phyloP scores from a whole-genome alignment of 179 eudicot species.

The Carnegiea gigantea region DNA sequence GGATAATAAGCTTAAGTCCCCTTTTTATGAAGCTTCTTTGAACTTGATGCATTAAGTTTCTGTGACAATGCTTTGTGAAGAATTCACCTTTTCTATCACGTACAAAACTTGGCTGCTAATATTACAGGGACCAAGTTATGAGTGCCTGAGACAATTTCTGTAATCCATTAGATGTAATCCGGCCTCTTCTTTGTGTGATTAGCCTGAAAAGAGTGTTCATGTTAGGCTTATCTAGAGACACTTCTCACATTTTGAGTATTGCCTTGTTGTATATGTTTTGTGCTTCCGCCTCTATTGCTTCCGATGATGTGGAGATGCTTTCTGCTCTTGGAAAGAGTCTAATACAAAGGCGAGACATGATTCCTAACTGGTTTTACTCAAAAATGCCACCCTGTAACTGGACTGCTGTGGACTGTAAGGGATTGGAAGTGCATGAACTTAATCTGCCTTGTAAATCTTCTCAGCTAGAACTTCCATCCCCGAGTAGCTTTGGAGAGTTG shows the following conservation, averaged over 20 bases:
- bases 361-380: constrained; percentile 66
- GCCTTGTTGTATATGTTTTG: constrained; percentile 36
- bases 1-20: background rate
- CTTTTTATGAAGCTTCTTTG: no score
- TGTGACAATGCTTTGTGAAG: constrained; percentile 5
- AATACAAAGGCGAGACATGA: constrained; percentile 34
- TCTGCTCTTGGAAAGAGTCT: constrained; percentile 47
- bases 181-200: no score
- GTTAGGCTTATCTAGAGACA: no score
- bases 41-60: background rate
- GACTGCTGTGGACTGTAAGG: constrained; percentile 67
- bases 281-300: constrained; percentile 32
- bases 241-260: no score
- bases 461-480: constrained; percentile 63
- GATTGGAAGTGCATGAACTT: constrained; percentile 39
- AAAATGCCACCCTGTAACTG: constrained; percentile 60
- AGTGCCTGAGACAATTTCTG: no score
- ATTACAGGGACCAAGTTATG: no score
- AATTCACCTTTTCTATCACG: no score
- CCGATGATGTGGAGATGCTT: constrained; percentile 43
- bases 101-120: no score
- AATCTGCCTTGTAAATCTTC: constrained; percentile 46
- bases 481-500: constrained; percentile 37
- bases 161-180: no score
- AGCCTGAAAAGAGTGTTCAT: no score